These are phyloP conservation scores for Calycina herbarum DNA, from an alignment of 2,329 filamentous ascomycete genomes.

Conservation along the genomic window DNA sequence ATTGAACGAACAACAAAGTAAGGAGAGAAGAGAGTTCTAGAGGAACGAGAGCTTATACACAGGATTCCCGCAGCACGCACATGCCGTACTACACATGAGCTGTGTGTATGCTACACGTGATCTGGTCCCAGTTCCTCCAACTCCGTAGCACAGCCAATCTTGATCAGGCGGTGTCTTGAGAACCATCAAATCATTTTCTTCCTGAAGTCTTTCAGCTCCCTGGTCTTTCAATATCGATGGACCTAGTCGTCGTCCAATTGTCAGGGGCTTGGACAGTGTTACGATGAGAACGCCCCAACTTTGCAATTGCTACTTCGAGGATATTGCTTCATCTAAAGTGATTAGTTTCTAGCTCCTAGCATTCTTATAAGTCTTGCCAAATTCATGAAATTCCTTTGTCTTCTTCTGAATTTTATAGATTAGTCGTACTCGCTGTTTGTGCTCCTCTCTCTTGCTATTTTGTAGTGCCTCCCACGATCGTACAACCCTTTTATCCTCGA, in stretches of 20 bases:
- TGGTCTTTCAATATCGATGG: background rate
- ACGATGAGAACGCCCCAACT: background rate
- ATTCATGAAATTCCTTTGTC: background rate
- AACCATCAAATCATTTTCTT: background rate
- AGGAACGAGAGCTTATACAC: too few species aligned
- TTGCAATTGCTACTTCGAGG: background rate
- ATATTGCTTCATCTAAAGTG: background rate
- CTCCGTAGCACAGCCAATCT: constrained; percentile 1
- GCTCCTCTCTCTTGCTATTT: background rate
- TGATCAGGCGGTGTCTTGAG: background rate
- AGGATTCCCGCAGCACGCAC: too few species aligned
- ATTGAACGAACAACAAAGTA: too few species aligned
- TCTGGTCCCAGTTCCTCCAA: too few species aligned
- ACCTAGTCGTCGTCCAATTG: background rate
- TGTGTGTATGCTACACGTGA: too few species aligned
- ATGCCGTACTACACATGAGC: too few species aligned
- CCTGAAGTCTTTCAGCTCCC: background rate
- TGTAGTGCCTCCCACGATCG: background rate
- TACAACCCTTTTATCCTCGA: background rate
- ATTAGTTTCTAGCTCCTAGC: background rate
- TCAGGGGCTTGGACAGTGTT: background rate
- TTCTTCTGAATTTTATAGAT: background rate
- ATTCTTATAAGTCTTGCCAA: background rate
- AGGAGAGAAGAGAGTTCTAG: too few species aligned
- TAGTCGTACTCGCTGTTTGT: background rate